Percentiles rank a stretch among this genome's conserved stretches.
Evolutionary conservation across 345 rosid genomes (phyloP).

Genomic region (Eucalyptus pauciflora): DNA sequence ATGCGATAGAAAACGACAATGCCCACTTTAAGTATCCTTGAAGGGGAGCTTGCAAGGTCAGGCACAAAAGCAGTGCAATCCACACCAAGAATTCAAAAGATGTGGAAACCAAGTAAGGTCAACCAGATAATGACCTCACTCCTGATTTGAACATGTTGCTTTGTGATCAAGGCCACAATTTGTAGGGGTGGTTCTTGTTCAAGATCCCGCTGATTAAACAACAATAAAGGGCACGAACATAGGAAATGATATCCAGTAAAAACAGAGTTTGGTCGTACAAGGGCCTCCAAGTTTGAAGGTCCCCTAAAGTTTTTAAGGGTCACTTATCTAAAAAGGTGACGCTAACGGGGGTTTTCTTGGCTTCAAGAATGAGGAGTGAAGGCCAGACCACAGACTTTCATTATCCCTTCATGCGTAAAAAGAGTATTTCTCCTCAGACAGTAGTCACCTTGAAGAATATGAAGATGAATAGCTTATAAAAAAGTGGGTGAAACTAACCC

Average conservation of each 20-base stretch:
- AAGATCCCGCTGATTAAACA: background rate
- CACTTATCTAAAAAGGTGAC: background rate
- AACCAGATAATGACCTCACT: background rate
- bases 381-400: background rate
- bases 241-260: background rate
- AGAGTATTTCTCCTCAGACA: background rate
- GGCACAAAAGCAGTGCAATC: background rate
- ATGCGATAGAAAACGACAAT: background rate
- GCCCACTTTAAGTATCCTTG: background rate
- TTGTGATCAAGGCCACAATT: background rate
- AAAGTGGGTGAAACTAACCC: background rate
- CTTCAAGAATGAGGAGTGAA: background rate
- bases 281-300: background rate
- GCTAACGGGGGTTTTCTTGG: background rate
- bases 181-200: background rate
- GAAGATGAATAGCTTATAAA: background rate
- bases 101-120: background rate
- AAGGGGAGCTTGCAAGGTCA: conserved; percentile 2
- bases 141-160: background rate
- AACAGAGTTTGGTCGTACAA: background rate
- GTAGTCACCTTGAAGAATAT: background rate
- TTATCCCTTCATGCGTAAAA: background rate
- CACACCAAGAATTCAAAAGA: background rate
- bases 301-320: background rate
- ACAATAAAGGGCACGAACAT: background rate